Percentiles rank a stretch among this genome's conserved stretches.
Conservation (phyloP, 139 green algal species). For the Nannochloris sp. region DNA sequence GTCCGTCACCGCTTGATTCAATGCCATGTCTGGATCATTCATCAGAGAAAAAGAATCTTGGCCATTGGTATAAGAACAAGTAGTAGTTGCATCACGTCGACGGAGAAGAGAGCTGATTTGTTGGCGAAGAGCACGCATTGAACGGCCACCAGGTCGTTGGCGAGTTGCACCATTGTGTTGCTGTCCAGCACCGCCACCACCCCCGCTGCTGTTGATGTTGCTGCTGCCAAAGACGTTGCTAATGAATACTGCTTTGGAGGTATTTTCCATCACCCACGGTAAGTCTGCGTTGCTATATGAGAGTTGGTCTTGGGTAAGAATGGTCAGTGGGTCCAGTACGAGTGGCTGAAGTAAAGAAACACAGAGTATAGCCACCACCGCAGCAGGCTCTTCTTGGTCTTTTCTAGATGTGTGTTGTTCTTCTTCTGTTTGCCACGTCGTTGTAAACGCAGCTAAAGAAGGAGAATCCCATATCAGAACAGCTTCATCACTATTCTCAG, state of each 20-base stretch:
- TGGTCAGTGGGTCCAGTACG: conserved; percentile 5
- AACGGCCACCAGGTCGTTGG: neutral
- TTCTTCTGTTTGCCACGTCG: neutral
- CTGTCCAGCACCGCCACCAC: neutral
- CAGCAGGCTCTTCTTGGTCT: neutral
- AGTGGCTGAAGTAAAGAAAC: conserved; percentile 1
- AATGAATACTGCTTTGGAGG: conserved; percentile 19
- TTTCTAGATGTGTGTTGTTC: no score
- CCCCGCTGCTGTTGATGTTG: neutral
- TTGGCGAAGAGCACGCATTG: neutral
- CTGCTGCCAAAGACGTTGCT: neutral
- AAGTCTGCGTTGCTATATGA: conserved; percentile 23
- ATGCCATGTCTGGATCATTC: neutral
- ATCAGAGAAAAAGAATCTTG: neutral
- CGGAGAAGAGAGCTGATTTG: neutral
- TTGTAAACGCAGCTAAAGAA: neutral
- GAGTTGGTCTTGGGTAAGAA: conserved; percentile 29
- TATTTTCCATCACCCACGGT: conserved; percentile 7
- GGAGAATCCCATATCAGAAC: neutral
- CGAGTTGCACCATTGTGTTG: no score
- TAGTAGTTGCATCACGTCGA: neutral
- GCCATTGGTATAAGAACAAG: neutral
- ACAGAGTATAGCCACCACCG: neutral
- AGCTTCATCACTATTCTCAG: neutral
- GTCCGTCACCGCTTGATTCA: neutral